Percentiles rank a stretch among this genome's conserved stretches.
Conservation (phyloP, 176 grass and related monocot species). For the Raddia distichophylla region DNA sequence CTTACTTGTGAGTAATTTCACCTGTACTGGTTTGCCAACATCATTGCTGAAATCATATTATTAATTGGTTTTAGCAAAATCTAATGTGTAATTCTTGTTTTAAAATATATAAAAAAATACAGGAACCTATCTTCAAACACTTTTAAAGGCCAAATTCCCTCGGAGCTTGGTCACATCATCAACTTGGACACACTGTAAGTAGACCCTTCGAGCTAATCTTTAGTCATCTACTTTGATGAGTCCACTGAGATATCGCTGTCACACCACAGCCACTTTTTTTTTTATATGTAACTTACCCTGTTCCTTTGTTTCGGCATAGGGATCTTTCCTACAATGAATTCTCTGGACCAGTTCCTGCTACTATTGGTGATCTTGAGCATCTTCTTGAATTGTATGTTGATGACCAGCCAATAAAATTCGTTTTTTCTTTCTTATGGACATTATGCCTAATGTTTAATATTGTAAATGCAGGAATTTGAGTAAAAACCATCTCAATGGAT, state of each 20-base stretch:
- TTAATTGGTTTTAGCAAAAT: not conserved
- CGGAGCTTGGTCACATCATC: slow-evolving; percentile 83
- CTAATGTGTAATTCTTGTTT: slow-evolving; percentile 6
- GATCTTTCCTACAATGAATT: slow-evolving; percentile 94
- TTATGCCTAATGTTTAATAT: slow-evolving; percentile 34
- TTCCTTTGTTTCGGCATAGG: slow-evolving; percentile 56
- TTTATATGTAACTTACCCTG: not conserved
- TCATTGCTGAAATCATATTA: not conserved
- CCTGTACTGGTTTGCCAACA: slow-evolving; percentile 13
- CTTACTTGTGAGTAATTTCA: slow-evolving; percentile 76
- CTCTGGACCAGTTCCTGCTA: slow-evolving; percentile 76
- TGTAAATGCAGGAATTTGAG: slow-evolving; percentile 72
- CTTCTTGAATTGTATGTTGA: slow-evolving; percentile 86
- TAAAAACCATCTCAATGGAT: slow-evolving; percentile 76
- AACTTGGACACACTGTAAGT: slow-evolving; percentile 98
- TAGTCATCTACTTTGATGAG: slow-evolving; percentile 2
- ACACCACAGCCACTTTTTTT: not conserved
- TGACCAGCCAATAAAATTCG: not conserved
- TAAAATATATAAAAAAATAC: slow-evolving; percentile 29
- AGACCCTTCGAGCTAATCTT: slow-evolving; percentile 30
- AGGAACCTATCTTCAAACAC: slow-evolving; percentile 96
- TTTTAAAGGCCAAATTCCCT: slow-evolving; percentile 85
- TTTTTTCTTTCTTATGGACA: slow-evolving; percentile 2
- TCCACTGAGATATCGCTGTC: not conserved
- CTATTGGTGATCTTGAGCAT: slow-evolving; percentile 95